These are phyloP conservation scores for Oryza rufipogon DNA, from an alignment of 176 grass and related monocot species.

Conservation along the genomic window DNA sequence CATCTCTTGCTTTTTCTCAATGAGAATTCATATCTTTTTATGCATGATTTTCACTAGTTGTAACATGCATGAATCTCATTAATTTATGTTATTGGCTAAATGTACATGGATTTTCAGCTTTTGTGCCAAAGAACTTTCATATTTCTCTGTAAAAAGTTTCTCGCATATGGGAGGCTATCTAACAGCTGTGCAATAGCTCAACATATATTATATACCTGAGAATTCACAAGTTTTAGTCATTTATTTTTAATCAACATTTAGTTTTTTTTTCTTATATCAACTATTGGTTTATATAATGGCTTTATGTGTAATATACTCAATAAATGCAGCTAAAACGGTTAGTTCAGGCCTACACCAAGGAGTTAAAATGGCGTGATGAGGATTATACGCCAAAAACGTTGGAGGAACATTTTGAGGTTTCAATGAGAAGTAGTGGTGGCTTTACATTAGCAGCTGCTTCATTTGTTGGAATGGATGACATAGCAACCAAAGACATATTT, in stretches of 20 bases:
- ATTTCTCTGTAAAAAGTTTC: background rate
- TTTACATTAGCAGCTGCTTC: conserved; percentile 17
- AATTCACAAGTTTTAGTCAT: background rate
- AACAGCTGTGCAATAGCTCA: background rate
- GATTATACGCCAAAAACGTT: conserved; percentile 41
- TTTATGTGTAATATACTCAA: background rate
- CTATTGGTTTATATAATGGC: background rate
- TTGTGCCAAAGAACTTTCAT: background rate
- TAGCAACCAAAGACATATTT: conserved; percentile 18
- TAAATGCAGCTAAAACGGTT: conserved; percentile 35
- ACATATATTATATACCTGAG: no score
- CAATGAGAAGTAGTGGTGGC: conserved; percentile 22
- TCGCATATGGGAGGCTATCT: background rate
- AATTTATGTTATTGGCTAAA: background rate
- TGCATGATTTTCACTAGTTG: background rate
- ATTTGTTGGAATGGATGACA: conserved; percentile 37
- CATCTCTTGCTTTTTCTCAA: background rate
- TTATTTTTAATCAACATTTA: background rate
- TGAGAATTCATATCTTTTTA: background rate
- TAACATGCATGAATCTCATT: no score
- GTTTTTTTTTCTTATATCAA: background rate
- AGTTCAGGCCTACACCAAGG: conserved; percentile 31
- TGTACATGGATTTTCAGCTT: background rate
- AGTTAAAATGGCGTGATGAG: conserved; percentile 52
- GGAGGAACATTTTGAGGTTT: conserved; percentile 42